Base-by-base conservation (phyloP, 495 filamentous ascomycete genomes). In the Penicillium ucsense region DNA sequence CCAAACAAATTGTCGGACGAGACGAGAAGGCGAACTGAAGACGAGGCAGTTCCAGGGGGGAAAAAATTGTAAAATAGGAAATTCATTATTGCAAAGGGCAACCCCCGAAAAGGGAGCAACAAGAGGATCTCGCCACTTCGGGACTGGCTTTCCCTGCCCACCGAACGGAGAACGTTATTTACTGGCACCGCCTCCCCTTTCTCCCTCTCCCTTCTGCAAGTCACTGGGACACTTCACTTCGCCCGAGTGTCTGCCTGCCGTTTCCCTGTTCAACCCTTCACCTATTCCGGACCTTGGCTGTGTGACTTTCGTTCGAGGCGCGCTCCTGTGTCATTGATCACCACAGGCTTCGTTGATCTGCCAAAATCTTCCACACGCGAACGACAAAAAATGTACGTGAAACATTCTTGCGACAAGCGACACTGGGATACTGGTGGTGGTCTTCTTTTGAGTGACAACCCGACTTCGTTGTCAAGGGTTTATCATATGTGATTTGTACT, bases 91-190 rank as follows among this genome's bases (percentile, higher is more conserved):
- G 34, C 51, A 54, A 58, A 59, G 60, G 60, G 58, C 48, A 42
- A 47, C 12, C 11, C 27, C 3, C 8, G 12, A 4, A 48, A 28
- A 45, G 20, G 20, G 20, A 20, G 20, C 20, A 20, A 20, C 20
- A 55, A 48, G 54, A 51, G 38, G 52, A 53, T 71, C 67, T 67
- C 67, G 67, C 67, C 67, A 71, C 67, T 59, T 62, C 64, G 64
- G 64, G 60, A 63, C 52, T 58, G 53, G 57, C 50, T 28, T 42
- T n/a, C 10, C 36, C 36, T 20, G 37, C 8, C 10, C 10, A 11
- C 31, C 41, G 29, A 33, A 7, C 12, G n/a, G 29, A 32, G 10
- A 10, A 9, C 29, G 27, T 5, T 39, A 39, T 5, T 39, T 36
- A 1, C 33, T 5, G 7, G 28, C 35, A 10, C 8, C 11, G 6